Percentiles rank a stretch among this genome's conserved stretches.
phyloP scores from a whole-genome alignment of 306 rosid genomes.

The Pterocarpus macrocarpus region DNA sequence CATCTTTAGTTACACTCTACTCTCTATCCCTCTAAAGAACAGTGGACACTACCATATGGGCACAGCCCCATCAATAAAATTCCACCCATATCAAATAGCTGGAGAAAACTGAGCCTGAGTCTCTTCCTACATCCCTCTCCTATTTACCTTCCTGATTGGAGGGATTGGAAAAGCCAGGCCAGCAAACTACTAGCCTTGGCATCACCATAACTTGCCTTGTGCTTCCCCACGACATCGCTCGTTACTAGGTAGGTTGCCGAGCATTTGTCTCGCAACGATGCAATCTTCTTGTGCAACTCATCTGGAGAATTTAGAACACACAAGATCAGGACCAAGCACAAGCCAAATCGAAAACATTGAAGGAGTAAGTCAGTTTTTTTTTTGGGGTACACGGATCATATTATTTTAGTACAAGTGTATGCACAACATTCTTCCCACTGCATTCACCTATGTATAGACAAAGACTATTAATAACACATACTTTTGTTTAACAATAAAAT shows the following conservation, averaged over 20 bases:
- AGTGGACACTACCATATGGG: constrained; percentile 15
- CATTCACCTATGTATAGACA: background rate
- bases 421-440: constrained; percentile 20
- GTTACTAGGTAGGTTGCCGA: constrained; percentile 11
- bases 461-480: background rate
- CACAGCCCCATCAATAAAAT: constrained; percentile 30
- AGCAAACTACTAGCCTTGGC: constrained; percentile 45
- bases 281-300: constrained; percentile 53
- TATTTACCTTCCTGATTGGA: constrained; percentile 33
- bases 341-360: background rate
- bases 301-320: constrained; percentile 51
- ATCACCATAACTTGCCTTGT: constrained; percentile 19
- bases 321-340: constrained; percentile 36
- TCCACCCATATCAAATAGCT: constrained; percentile 36
- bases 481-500: background rate
- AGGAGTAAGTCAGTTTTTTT: background rate
- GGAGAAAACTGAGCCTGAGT: constrained; percentile 33
- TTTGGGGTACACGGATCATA: background rate
- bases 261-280: constrained; percentile 39
- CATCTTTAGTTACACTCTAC: constrained; percentile 43
- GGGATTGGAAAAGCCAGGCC: constrained; percentile 40
- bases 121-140: constrained; percentile 36
- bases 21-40: constrained; percentile 23
- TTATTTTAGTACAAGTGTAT: constrained; percentile 19
- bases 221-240: constrained; percentile 31